These are phyloP conservation scores for Leishmania arabica DNA, from an alignment of 208 protist species.

Conservation along the genomic window DNA sequence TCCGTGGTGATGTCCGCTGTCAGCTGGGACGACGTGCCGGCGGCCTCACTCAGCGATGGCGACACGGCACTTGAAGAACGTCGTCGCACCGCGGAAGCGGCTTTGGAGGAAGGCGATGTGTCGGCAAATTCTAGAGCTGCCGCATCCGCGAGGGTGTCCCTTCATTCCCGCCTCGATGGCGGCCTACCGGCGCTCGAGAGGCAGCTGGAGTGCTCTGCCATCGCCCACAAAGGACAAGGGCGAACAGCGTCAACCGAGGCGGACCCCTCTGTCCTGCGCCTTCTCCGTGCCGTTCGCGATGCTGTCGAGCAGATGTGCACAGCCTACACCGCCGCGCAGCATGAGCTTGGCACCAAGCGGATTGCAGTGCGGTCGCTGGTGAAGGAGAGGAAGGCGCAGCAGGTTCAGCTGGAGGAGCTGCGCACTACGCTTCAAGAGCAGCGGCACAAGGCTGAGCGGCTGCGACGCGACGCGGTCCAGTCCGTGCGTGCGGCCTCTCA, in stretches of 20 bases:
- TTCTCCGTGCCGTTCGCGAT: slow-evolving; percentile 10
- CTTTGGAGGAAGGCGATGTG: neutral
- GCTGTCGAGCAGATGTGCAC: slow-evolving; percentile 10
- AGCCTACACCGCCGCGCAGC: neutral
- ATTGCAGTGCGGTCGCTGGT: slow-evolving; percentile 26
- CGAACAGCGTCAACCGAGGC: neutral
- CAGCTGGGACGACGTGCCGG: neutral
- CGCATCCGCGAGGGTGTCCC: neutral
- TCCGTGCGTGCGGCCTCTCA: slow-evolving; percentile 14
- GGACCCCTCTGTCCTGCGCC: neutral
- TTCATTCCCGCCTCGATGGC: neutral
- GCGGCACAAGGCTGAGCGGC: slow-evolving; percentile 13
- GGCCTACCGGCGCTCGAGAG: neutral
- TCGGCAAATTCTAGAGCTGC: neutral
- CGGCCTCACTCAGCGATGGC: neutral
- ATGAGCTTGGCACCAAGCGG: slow-evolving; percentile 19
- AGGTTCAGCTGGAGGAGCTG: slow-evolving; percentile 15
- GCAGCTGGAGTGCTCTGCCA: neutral
- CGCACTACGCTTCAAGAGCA: slow-evolving; percentile 15
- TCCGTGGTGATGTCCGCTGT: slow-evolving; percentile 29
- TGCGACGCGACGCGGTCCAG: slow-evolving; percentile 2
- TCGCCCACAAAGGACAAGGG: neutral
- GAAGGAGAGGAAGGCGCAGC: slow-evolving; percentile 24
- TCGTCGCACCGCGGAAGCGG: neutral
- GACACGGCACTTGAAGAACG: neutral